A percentile compares a stretch with the other conserved stretches of the same genome.
These are phyloP conservation scores for Fusarium sororula DNA, from an alignment of 2,329 filamentous ascomycete genomes.

Conservation along the genomic window DNA sequence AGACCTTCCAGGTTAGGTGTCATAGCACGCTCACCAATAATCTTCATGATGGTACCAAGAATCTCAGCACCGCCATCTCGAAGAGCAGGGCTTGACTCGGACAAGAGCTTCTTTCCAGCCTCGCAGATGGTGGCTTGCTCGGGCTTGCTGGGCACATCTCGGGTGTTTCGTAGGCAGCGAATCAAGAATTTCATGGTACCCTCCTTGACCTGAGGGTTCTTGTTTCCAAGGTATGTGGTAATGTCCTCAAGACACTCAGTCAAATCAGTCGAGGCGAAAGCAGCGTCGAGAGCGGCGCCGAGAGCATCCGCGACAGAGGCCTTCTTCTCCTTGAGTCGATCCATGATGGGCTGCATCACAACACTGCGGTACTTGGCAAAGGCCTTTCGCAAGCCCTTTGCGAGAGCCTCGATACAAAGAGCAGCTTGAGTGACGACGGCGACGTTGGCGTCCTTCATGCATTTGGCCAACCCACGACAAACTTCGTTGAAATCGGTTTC, in stretches of 20 bases:
- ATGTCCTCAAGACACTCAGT: slow-evolving; percentile 93
- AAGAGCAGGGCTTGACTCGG: slow-evolving; percentile 86
- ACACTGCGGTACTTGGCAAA: slow-evolving; percentile 83
- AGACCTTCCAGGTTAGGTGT: slow-evolving; percentile 89
- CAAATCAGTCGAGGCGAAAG: slow-evolving; percentile 72
- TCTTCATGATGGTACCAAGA: slow-evolving; percentile 96
- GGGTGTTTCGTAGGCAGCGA: slow-evolving; percentile 82
- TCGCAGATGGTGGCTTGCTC: slow-evolving; percentile 91
- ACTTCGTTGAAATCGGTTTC: slow-evolving; percentile 90
- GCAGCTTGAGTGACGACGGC: slow-evolving; percentile 93
- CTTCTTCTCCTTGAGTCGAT: slow-evolving; percentile 98
- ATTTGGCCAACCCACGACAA: slow-evolving; percentile 85
- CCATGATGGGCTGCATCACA: slow-evolving; percentile 90
- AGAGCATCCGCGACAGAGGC: slow-evolving; percentile 87
- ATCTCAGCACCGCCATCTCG: slow-evolving; percentile 92
- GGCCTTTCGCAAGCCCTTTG: slow-evolving; percentile 80
- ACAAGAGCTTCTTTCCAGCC: slow-evolving; percentile 84
- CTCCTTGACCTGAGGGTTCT: slow-evolving; percentile 98
- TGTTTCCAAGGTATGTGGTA: slow-evolving; percentile 83
- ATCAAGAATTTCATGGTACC: slow-evolving; percentile 95
- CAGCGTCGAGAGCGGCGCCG: slow-evolving; percentile 80
- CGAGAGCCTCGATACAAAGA: slow-evolving; percentile 89
- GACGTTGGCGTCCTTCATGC: slow-evolving; percentile 99
- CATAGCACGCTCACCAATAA: slow-evolving; percentile 96
- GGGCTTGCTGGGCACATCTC: slow-evolving; percentile 82